Evolutionary conservation across 306 rosid genomes (phyloP).

Genomic region (Medicago arabica): DNA sequence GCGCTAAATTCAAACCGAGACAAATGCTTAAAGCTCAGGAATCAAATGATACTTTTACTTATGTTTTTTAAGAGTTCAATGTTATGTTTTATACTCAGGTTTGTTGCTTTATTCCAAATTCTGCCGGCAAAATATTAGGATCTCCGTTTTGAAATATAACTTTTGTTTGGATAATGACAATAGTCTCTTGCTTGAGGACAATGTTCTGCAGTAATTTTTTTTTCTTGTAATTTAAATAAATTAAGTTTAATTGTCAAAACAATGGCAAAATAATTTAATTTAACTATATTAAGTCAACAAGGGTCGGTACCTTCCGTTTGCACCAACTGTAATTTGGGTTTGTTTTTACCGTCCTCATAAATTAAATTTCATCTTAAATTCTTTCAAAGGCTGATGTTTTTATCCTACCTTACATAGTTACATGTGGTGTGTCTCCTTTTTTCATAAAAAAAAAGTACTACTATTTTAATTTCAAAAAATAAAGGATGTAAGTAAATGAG

Average conservation of each 20-base stretch:
- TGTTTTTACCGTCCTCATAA: background rate
- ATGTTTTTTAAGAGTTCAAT: conserved; percentile 31
- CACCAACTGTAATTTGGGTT: too few species aligned
- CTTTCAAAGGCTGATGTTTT: background rate
- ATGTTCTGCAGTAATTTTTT: background rate
- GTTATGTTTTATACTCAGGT: background rate
- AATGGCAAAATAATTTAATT: too few species aligned
- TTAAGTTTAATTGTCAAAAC: background rate
- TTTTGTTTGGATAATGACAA: background rate
- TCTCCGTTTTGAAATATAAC: conserved; percentile 23
- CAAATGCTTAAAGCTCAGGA: conserved; percentile 26
- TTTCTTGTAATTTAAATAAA: conserved; percentile 1
- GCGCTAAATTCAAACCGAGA: conserved; percentile 15
- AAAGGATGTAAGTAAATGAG: background rate
- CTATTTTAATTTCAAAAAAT: background rate
- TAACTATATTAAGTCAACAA: too few species aligned
- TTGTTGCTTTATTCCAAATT: conserved; percentile 36
- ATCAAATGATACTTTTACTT: conserved; percentile 22
- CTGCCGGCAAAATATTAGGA: conserved; percentile 25
- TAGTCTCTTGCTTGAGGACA: conserved; percentile 2
- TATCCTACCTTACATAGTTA: background rate
- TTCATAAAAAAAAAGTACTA: background rate
- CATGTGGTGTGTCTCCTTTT: background rate
- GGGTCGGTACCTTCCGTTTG: too few species aligned
- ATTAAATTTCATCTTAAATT: background rate